Base-by-base conservation (phyloP, 2,329 filamentous ascomycete genomes). In the Waltergamsia citrina region DNA sequence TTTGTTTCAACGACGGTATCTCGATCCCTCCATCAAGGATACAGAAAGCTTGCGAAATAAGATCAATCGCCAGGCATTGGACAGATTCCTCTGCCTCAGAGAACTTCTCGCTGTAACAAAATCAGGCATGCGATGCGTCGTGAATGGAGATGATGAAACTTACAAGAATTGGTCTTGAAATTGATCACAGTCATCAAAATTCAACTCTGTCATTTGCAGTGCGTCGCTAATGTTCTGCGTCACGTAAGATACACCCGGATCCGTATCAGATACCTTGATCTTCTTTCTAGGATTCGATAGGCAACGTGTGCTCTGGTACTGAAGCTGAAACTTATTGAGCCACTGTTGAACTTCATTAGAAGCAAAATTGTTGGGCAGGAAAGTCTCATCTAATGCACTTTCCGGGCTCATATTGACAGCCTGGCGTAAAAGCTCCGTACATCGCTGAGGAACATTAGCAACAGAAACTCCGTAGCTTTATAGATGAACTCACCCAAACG, bases 1-100 rank as follows among this genome's bases (percentile, higher is more conserved):
- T 27, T 11, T 16, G 16, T 7, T 16, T 5, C 24, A 15, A 20
- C 11, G 14, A 16, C n/a, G 22, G 20, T 12, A 8, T 25, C 5
- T 24, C 18, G 8, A 24, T 10, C 6, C 19, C 19, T 5, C 14
- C 30, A 29, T 40, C 48, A 6, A 40, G 34, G 7, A 49, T 36
- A 35, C 56, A 59, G 26, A 46, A 49, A n/a, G 76, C 51, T 32
- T 64, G 65, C 4, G 76, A 72, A 11, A 86, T 14, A 4, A 20
- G 18, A 23, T 28, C 30, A 15, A 37, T 25, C 4, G 29, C 29
- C 10, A 62, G 60, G 43, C 67, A 74, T 46, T 73, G 69, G 17
- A 66, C 57, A 7, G 55, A 38, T 38, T 76, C 69, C 12, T 61
- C 44, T 5, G 75, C 52, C 11, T 53, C 48, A 10, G 60, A 45